Percentiles rank a stretch among this genome's conserved stretches.
Conservation (phyloP, 108 stramenopile genomes). For the Tribonema minus region DNA sequence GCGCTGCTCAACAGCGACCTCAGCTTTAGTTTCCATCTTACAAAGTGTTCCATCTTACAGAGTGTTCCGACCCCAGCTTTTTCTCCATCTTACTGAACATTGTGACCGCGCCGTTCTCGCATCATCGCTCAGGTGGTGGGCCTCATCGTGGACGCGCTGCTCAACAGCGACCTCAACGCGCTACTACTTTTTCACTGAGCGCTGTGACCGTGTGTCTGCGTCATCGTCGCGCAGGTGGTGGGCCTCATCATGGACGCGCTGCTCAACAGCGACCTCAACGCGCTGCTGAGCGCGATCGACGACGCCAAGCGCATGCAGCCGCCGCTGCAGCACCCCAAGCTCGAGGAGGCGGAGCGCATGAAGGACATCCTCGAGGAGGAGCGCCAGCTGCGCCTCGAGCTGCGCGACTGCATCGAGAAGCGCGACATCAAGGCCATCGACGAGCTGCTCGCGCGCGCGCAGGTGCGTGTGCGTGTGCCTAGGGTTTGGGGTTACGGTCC, state of each 20-base stretch:
- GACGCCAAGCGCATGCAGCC: conserved; percentile 39
- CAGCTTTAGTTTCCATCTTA: too few species aligned
- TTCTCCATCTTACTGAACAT: too few species aligned
- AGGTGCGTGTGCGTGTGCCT: neutral
- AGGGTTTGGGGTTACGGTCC: neutral
- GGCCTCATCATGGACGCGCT: conserved; percentile 43
- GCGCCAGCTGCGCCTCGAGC: neutral
- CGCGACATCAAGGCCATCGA: neutral
- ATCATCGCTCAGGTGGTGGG: neutral
- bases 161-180: conserved; percentile 36
- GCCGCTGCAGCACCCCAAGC: conserved; percentile 27
- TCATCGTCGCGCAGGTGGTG: neutral
- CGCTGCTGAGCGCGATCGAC: conserved; percentile 37
- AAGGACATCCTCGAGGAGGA: conserved; percentile 12
- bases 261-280: conserved; percentile 30
- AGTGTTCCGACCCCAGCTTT: too few species aligned
- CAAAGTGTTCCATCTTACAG: too few species aligned
- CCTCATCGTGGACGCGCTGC: conserved; percentile 41
- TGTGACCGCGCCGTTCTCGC: too few species aligned
- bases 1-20: conserved; percentile 42
- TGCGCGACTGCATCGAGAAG: neutral
- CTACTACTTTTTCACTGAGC: too few species aligned
- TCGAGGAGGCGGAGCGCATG: conserved; percentile 43
- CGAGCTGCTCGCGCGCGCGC: neutral
- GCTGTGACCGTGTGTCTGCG: too few species aligned